A percentile compares a stretch with the other conserved stretches of the same genome.
phyloP scores from a whole-genome alignment of 768 basidiomycete species.

The Tylopilus cervinicoccineus region DNA sequence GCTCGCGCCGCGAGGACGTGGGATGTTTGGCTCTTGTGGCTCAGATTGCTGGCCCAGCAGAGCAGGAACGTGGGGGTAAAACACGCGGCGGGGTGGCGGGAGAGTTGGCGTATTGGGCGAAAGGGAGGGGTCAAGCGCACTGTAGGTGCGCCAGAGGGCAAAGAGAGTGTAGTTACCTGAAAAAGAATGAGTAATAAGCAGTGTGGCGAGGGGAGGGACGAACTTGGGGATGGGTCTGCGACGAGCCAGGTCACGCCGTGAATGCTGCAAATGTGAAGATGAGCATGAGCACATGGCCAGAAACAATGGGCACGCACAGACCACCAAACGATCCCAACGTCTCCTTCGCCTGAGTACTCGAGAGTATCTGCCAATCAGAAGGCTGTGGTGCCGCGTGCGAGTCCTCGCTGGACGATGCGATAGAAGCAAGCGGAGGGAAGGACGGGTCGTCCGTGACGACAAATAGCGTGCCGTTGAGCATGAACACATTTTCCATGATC shows the following conservation, averaged over 20 bases:
- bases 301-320: constrained; percentile 36
- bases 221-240: constrained; percentile 49
- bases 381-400: constrained; percentile 38
- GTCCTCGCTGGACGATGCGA: constrained; percentile 39
- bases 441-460: constrained; percentile 65
- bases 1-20: constrained; percentile 45
- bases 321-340: constrained; percentile 52
- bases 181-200: constrained; percentile 1
- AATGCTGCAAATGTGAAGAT: constrained; percentile 37
- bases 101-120: constrained; percentile 48
- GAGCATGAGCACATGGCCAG: background rate
- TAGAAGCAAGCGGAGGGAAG: constrained; percentile 54
- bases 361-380: constrained; percentile 59
- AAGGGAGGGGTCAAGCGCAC: constrained; percentile 50
- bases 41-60: constrained; percentile 44
- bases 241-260: constrained; percentile 69
- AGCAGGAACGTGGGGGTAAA: constrained; percentile 66
- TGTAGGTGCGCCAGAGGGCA: constrained; percentile 74
- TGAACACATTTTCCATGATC: constrained; percentile 75
- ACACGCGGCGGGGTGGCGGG: constrained; percentile 65
- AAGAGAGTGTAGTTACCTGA: constrained; percentile 67
- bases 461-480: constrained; percentile 69
- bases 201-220: constrained; percentile 18
- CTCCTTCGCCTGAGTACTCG: constrained; percentile 44
- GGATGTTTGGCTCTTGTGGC: constrained; percentile 29